These are phyloP conservation scores for Alternaria gansuensis DNA, from an alignment of 2,329 filamentous ascomycete species.

Conservation along the genomic window DNA sequence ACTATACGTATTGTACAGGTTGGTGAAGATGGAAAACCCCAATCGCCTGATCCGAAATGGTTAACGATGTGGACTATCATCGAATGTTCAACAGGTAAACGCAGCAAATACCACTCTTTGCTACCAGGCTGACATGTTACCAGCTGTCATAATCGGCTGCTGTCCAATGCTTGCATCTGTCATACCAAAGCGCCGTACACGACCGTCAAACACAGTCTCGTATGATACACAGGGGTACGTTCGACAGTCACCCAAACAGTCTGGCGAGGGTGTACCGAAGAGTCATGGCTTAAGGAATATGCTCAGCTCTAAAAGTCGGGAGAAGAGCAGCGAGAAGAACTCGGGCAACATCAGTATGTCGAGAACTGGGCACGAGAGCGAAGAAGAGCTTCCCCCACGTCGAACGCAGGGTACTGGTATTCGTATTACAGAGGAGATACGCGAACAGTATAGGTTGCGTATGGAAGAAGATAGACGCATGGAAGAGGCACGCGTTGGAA, in stretches of 20 bases:
- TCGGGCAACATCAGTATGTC: constrained; percentile 14
- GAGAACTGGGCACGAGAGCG: constrained; percentile 15
- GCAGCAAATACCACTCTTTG: neutral
- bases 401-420: constrained; percentile 15
- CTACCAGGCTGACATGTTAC: constrained; percentile 1
- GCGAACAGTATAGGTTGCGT: constrained; percentile 11
- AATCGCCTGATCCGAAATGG: constrained; percentile 48
- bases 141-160: constrained; percentile 42
- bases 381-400: constrained; percentile 25
- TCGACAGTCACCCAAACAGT: constrained; percentile 20
- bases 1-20: constrained; percentile 48
- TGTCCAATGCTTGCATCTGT: constrained; percentile 31
- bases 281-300: constrained; percentile 19
- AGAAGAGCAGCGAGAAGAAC: constrained; percentile 13
- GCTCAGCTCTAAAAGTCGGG: constrained; percentile 17
- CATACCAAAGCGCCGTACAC: constrained; percentile 20
- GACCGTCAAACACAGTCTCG: constrained; percentile 6
- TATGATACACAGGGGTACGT: constrained; percentile 27
- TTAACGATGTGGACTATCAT: constrained; percentile 51
- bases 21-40: constrained; percentile 38
- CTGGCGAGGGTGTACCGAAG: constrained; percentile 5
- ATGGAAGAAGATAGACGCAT: constrained; percentile 13
- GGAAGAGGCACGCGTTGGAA: constrained; percentile 5
- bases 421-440: constrained; percentile 14
- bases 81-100: constrained; percentile 49